phyloP scores from a whole-genome alignment of 345 rosid species.

The Carallia pectinifolia region DNA sequence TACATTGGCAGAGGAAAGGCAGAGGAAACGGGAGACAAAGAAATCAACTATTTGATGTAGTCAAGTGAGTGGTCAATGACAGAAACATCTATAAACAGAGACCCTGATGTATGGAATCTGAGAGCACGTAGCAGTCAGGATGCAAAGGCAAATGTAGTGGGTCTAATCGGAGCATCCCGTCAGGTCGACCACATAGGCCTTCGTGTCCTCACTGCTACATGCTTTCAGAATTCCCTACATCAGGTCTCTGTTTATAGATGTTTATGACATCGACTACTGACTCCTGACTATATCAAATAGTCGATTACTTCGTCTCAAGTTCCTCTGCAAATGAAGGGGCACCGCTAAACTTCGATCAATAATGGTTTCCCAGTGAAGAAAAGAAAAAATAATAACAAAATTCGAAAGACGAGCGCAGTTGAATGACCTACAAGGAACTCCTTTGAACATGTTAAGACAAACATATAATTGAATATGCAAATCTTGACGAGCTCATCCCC shows the following conservation, averaged over 20 bases:
- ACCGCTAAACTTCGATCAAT: no score
- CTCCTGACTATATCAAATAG: constrained; percentile 62
- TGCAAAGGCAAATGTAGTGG: constrained; percentile 35
- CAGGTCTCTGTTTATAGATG: constrained; percentile 51
- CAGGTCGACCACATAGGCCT: not conserved
- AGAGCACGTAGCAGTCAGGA: constrained; percentile 36
- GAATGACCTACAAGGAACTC: no score
- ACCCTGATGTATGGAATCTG: constrained; percentile 36
- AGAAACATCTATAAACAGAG: constrained; percentile 48
- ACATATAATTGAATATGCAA: not conserved
- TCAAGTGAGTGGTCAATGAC: constrained; percentile 58
- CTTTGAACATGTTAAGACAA: not conserved
- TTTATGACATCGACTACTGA: constrained; percentile 47
- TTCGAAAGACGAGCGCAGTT: no score
- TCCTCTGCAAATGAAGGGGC: constrained; percentile 45
- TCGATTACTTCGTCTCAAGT: constrained; percentile 57
- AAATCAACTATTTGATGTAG: constrained; percentile 31
- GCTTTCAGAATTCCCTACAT: constrained; percentile 30
- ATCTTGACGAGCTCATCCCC: constrained; percentile 69
- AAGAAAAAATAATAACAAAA: no score
- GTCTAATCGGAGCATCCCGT: constrained; percentile 41
- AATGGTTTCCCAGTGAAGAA: no score
- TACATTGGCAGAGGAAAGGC: no score
- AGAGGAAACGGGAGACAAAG: no score
- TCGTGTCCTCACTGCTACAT: not conserved